Base-by-base conservation (phyloP, 768 basidiomycete species). In the Solioccasus polychromus region DNA sequence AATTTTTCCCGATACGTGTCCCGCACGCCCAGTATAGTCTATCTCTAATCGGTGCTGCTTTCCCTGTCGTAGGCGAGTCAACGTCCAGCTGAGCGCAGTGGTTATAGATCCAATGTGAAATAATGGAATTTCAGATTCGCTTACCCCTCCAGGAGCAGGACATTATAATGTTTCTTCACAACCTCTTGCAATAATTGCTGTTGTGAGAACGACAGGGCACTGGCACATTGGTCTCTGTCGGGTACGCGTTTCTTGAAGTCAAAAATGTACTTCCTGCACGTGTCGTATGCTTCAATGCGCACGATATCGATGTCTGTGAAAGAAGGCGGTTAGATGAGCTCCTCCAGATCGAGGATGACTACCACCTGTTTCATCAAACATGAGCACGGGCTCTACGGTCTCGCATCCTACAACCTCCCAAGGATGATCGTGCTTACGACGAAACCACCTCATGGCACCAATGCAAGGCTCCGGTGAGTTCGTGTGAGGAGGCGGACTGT, bases 361-460 rank as follows among this genome's bases (percentile, higher is more conserved):
- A 81, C 80, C 80, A 51, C 84, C 78, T 42, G 70, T 66, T 20
- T 79, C 80, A 51, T 79, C 75, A 62, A 79, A 85, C 63, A 76
- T 78, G 15, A 77, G 71, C 12, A 88, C 76, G 20, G 87, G 81
- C 36, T 81, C 76, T 39, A 90, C 78, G 25, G 70, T 65, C 57
- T 76, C 78, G 58, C 73, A 79, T 47, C 81, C 80, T 23, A 88
- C 82, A 32, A 89, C 86, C 68, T 90, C 88, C 88, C 88, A 90
- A 29, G 85, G 78, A 8, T 68, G 68, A 57, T 83, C 78, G 42
- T 40, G 46, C 51, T 72, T 77, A 48, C 79, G 73, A 50, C 78
- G 74, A 54, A 84, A 76, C 50, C 68, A 68, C 58, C 60, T 58
- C 61, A 66, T 64, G 43, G 42, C 17, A 36, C 35, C 48, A 47